phyloP scores from a whole-genome alignment of 2,329 filamentous ascomycete genomes.

The Colletotrichum paranaense region DNA sequence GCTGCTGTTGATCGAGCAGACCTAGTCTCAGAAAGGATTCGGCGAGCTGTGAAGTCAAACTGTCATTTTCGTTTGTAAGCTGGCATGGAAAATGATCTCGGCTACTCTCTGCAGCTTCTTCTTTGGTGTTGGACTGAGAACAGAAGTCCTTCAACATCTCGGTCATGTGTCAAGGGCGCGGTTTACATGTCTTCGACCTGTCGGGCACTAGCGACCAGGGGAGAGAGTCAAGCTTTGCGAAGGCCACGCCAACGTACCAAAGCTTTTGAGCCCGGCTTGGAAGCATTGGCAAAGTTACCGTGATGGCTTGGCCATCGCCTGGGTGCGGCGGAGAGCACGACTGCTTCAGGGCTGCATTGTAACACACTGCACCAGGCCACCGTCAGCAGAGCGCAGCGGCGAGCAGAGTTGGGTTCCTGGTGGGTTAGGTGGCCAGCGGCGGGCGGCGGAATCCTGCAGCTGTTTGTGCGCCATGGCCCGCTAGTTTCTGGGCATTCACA shows the following conservation, averaged over 20 bases:
- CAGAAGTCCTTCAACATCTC: neutral
- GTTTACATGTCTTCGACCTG: neutral
- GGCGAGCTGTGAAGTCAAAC: neutral
- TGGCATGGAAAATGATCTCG: neutral
- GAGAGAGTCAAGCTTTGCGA: neutral
- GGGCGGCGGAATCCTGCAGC: neutral
- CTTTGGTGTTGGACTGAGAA: neutral
- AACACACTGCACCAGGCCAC: no score
- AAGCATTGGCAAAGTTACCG: neutral
- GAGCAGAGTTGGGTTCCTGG: neutral
- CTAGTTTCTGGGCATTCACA: neutral
- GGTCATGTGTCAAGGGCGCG: neutral
- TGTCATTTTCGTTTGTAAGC: neutral
- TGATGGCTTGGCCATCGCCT: neutral
- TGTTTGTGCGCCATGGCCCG: neutral
- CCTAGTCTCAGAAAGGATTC: neutral
- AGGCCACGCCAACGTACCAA: neutral
- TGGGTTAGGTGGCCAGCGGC: neutral
- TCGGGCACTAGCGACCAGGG: neutral
- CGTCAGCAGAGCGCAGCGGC: neutral
- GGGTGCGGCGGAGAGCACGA: neutral
- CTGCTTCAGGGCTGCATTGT: neutral
- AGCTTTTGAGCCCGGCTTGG: conserved; percentile 4
- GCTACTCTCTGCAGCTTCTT: neutral
- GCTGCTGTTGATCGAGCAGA: neutral